These are phyloP conservation scores for Podosphaera xanthii DNA, from an alignment of 2,329 filamentous ascomycete genomes.

Conservation along the genomic window DNA sequence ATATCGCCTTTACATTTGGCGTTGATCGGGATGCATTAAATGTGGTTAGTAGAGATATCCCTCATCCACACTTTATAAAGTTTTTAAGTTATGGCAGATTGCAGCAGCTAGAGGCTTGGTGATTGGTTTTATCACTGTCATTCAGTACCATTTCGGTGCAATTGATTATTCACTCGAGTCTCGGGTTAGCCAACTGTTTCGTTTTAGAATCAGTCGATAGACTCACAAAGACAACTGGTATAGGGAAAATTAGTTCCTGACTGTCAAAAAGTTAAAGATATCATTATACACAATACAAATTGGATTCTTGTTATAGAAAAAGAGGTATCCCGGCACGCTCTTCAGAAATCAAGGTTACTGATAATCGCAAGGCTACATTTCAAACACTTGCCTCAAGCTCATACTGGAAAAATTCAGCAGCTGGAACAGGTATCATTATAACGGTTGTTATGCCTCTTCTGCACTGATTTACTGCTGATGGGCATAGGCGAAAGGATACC, in stretches of 20 bases:
- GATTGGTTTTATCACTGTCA: slow-evolving; percentile 31
- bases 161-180: slow-evolving; percentile 19
- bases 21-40: slow-evolving; percentile 42
- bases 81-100: slow-evolving; percentile 23
- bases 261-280: slow-evolving; percentile 22
- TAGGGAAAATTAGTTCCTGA: slow-evolving; percentile 40
- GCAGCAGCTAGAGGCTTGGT: slow-evolving; percentile 54
- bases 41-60: slow-evolving; percentile 26
- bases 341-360: slow-evolving; percentile 4
- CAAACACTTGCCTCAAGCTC: slow-evolving; percentile 35
- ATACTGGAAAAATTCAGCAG: slow-evolving; percentile 27
- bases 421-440: slow-evolving; percentile 38
- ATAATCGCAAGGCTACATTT: slow-evolving; percentile 42
- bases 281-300: slow-evolving; percentile 26
- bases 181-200: slow-evolving; percentile 16
- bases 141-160: slow-evolving; percentile 21
- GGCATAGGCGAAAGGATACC: slow-evolving; percentile 55
- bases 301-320: slow-evolving; percentile 65
- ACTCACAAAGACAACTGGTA: background rate
- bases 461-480: background rate
- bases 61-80: background rate
- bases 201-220: background rate
- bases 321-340: slow-evolving; percentile 27
- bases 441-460: slow-evolving; percentile 26
- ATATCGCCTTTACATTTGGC: slow-evolving; percentile 46